Conservation (phyloP, 2,329 filamentous ascomycete genomes). For the Sporothrix dimorphospora region DNA sequence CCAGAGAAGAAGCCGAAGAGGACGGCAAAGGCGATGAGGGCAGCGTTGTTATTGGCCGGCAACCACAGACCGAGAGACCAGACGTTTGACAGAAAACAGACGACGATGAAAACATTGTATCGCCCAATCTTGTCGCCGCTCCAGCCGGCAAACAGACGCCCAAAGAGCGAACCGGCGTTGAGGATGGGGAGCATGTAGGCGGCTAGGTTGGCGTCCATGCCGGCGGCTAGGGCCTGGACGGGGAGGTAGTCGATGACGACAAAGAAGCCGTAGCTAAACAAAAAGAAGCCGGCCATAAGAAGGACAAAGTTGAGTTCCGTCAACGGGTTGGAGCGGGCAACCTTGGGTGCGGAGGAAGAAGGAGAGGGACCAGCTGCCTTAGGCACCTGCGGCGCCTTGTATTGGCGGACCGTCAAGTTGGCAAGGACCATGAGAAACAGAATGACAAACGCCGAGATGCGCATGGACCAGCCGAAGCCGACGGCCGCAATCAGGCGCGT, state of each 20-base stretch:
- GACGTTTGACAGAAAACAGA: conserved; percentile 53
- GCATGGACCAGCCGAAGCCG: conserved; percentile 38
- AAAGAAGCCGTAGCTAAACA: conserved; percentile 44
- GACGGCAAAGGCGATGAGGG: conserved; percentile 66
- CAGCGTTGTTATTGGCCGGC: conserved; percentile 53
- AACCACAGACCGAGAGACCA: conserved; percentile 55
- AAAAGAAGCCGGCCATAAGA: conserved; percentile 41
- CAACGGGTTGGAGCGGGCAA: conserved; percentile 37
- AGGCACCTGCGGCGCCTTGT: neutral
- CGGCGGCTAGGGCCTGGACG: conserved; percentile 39
- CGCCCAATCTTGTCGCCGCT: conserved; percentile 46
- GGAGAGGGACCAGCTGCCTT: neutral
- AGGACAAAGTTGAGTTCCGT: conserved; percentile 41
- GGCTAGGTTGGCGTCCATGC: conserved; percentile 38
- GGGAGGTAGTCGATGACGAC: conserved; percentile 45
- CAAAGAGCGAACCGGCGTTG: conserved; percentile 39
- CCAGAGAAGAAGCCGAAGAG: conserved; percentile 71
- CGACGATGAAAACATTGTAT: conserved; percentile 55
- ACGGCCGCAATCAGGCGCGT: conserved; percentile 31
- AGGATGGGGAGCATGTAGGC: conserved; percentile 46
- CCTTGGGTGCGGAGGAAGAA: too few relatives aligned
- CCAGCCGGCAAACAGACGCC: conserved; percentile 39
- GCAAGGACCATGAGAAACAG: conserved; percentile 34
- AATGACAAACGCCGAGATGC: conserved; percentile 35
- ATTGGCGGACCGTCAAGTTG: conserved; percentile 33